Conservation (phyloP, 305 asterid genomes). For the Plantago rigida region DNA sequence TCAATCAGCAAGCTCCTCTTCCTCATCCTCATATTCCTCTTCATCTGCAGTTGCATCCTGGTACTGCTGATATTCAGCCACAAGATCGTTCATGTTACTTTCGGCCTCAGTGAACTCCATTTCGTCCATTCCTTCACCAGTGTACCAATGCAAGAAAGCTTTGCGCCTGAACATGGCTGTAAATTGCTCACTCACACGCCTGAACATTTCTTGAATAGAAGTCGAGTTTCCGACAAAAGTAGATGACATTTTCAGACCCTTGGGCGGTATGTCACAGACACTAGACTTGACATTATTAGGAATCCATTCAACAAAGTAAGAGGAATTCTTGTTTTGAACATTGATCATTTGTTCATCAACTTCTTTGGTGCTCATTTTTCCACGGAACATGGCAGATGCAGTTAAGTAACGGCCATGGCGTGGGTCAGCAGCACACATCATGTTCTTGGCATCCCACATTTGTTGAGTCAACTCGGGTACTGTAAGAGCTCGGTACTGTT, state of each 20-base stretch:
- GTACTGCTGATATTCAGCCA: constrained; percentile 30
- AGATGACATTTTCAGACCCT: constrained; percentile 46
- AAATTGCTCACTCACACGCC: too few species aligned
- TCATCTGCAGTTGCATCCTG: constrained; percentile 30
- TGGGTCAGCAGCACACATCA: too few species aligned
- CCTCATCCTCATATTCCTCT: constrained; percentile 26
- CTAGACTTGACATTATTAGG: constrained; percentile 50
- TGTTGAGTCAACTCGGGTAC: constrained; percentile 48
- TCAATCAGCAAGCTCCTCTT: constrained; percentile 13
- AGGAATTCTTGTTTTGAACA: constrained; percentile 47
- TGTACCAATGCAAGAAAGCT: too few species aligned
- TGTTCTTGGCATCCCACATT: constrained; percentile 49
- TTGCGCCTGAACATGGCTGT: too few species aligned
- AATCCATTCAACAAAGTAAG: constrained; percentile 51
- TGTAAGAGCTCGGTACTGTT: constrained; percentile 46
- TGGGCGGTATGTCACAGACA: constrained; percentile 48
- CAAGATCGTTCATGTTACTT: constrained; percentile 21
- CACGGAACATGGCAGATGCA: too few species aligned
- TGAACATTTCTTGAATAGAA: neutral
- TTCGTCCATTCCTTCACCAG: too few species aligned
- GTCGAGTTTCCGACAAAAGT: constrained; percentile 47
- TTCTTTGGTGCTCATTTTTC: neutral
- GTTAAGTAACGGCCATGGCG: too few species aligned
- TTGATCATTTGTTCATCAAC: constrained; percentile 50
- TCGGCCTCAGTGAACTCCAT: too few species aligned